Evolutionary conservation across 441 rosid genomes (phyloP), one percentile per base, ranked within the genome.

Genomic region (Populus tomentosa): DNA sequence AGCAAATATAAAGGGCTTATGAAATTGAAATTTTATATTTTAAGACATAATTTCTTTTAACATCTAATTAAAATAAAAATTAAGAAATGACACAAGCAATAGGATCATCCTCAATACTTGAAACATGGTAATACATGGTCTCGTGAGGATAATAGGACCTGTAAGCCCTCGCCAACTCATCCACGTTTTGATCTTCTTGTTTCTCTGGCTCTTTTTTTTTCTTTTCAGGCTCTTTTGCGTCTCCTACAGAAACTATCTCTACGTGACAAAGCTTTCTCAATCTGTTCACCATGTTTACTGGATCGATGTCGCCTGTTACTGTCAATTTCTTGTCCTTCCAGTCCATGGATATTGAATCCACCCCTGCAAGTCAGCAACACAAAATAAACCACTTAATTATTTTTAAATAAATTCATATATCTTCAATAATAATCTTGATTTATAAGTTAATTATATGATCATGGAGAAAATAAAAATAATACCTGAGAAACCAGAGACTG

Each of bases 301-400:
- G 77, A 79, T 89, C 98, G 9, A 88, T 72, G 30, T 78, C 83
- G 46, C 94, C 94, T 1, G 78, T 79, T 28, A 90, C 85, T 2
- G 94, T 93, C 83, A 91, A 28, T 82, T 89, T 90, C 78, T 79
- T 80, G 26, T 90, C 90, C 82, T 91, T 89, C 81, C 81, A 79
- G 63, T 90, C 91, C 77, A 89, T 66, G 16, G 84, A 11, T 4
- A 91, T 75, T 2, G 95, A 87, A 30, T 83, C 86, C 35, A 91
- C 87, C 53, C 94, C 96, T 91, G 69, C 35, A 78, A 18, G 2
- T 16, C 3, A 6, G 9, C 18, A 42, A 5, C 6, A 64, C 16
- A 69, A 0, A 13, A 64, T 1, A 67, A 61, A 50, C 20, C 75
- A 9, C 8, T 56, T 56, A 56, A 6, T 56, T 38, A 1, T 10